Base-by-base conservation (phyloP, 805 yeast genomes). In the Grigorovia yakushimaensis region DNA sequence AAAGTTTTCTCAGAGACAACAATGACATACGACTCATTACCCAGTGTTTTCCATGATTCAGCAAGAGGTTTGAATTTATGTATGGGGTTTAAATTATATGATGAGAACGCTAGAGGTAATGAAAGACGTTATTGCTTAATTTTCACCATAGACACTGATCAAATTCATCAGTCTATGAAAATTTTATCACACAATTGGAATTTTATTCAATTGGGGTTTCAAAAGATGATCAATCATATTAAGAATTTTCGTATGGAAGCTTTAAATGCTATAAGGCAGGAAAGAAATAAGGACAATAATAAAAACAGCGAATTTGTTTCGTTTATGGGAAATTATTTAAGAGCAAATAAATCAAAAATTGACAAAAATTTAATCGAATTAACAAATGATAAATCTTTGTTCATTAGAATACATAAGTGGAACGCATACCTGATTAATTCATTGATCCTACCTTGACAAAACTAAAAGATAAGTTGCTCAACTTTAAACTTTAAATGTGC, bases 1-100 rank as follows among this genome's bases (percentile, higher is more conserved):
- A 77, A 79, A 53, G 72, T 79, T 18, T 70, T 84, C 30, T 79
- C 86, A 1, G 84, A 82, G 39, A 89, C 83, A 54, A 76, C 86
- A 0, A 73, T 78, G 18, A 61, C 68, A 23, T 85, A 82, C 53
- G 74, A 74, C 39, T 67, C 76, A 21, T 73, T 76, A 44, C 87
- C 88, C 0, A 65, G 81, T 55, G 76, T 77, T 51, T 79, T 76
- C 55, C 87, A 84, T 4, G 88, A 83, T 54, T 73, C 74, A 11
- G 56, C 67, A 4, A 71, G 77, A 48, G 89, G 89, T 0, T 74
- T 75, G 52, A 78, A 86, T 24, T 61, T 83, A 7, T 72, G 76
- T 13, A 69, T 76, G 48, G 73, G 81, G 3, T 82, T 84, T 67
- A 81, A 81, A 58, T 61, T 82, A 27, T 69, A 70, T 39, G 91